Base-by-base conservation (phyloP, 768 basidiomycete genomes). In the Tephrocybe sp. region DNA sequence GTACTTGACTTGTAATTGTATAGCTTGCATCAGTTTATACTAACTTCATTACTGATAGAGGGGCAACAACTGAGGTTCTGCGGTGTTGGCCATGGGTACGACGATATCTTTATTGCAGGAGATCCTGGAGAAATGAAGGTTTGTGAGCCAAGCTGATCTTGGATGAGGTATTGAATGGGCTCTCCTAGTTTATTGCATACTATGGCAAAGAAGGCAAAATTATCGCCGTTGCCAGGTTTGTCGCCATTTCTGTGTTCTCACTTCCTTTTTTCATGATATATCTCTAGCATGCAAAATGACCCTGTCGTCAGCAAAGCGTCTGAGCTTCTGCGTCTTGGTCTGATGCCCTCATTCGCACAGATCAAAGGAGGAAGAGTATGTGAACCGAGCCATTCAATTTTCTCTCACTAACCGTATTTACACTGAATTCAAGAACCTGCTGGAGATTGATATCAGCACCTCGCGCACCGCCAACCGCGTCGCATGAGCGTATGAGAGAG, bases 21-120 rank as follows among this genome's bases (percentile, higher is more conserved):
- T 19, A 13, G 43, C 16, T 24, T 57, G 21, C n/a, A n/a, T 34
- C 15, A 45, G 39, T 31, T 23, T 10, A 18, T 10, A 21, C 29
- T 42, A 40, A 41, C 45, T 31, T 29, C 3, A 24, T 25, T 42
- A 3, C 56, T 25, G 42, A 2, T 56, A 88, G 87, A 87, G 80
- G 91, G 92, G 29, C 84, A 87, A 61, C 88, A 93, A 60, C 70
- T 97, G 36, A 78, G 93, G 42, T 97, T 94, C 69, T 83, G 86
- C 60, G 93, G 93, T 4, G 68, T 83, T 39, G 84, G 87, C 4
- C 72, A 72, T 1, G 75, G 77, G 1, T 88, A 78, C 59, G 91
- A 94, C 55, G 87, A 93, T 56, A 69, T 91, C 18, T 80, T 84
- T 60, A 79, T 94, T 57, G 80, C 84, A 48, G 93, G 93, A 3